Evolutionary conservation across 257 asterid genomes (phyloP), one percentile per base, ranked within the genome.

Genomic region (Petunia secreta): DNA sequence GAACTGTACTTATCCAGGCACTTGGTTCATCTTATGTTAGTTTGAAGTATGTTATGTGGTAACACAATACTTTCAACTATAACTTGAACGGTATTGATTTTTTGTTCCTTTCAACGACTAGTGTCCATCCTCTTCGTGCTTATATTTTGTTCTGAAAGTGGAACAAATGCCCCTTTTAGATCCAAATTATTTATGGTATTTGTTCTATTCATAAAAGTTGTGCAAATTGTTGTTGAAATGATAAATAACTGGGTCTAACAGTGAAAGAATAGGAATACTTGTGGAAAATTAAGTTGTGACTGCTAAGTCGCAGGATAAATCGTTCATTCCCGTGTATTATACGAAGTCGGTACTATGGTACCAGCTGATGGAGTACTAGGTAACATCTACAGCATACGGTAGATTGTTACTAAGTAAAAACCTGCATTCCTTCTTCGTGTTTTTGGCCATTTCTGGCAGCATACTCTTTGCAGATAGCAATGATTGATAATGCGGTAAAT

Each of bases 1-100:
- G 73, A 77, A 77, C 60, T 77, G 73, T n/a, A n/a, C 78, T 73
- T 73, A 11, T 73, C 36, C 13, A 36, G 34, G 78, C 5, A 50
- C 14, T 71, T 9, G 14, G 36, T 50, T 25, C 0, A 25, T 25
- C 25, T 25, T 25, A 25, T 25, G 25, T 25, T 25, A 0, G 10
- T 46, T 4, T 48, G 59, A 71, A 69, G 25, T 48, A 25, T 48
- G 10, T 39, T 46, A 16, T 48, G 59, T 59, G 5, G 60, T 44
- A 48, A 71, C 77, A 25, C 16, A 25, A 25, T 25, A 25, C 25
- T 68, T 71, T 43, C 43, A 25, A 8, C 16, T 48, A 6, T 48
- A 10, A 71, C 43, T 46, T 69, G 59, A 69, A 4, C 8, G 16
- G 1, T 46, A 10, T 69, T 5, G 44, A 25, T 44, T 69, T 44